Evolutionary conservation across 1,284 basidiomycete species (phyloP), one percentile per base, ranked within the genome.

Genomic region (Sporisorium scitamineum): DNA sequence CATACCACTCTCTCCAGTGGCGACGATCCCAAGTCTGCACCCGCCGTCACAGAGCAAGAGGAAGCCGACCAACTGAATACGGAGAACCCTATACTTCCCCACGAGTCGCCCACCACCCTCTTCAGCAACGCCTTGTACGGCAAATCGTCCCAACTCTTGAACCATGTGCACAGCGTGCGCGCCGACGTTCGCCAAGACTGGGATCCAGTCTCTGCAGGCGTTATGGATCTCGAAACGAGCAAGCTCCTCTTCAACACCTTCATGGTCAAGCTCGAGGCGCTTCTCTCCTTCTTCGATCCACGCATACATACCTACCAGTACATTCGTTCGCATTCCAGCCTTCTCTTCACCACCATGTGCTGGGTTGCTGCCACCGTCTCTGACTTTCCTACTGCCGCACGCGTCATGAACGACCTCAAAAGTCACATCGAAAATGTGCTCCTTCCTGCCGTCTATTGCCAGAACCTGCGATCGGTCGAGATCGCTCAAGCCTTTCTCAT

Each of bases 401-500:
- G 64, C 26, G 31, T 67, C 42, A 60, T 62, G 60, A 47, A 37
- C 32, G 60, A 61, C 16, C 70, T 72, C 60, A 72, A 72, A 37
- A 24, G 24, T 16, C 72, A 75, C 47, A 66, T 75, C 53, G 67
- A 75, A 54, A 61, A 58, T 16, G 61, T 71, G 6, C 59, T 75
- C 5, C 64, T 75, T 7, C 72, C 72, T 5, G 68, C 68, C 50
- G 66, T 75, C 54, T 67, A 70, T 14, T 63, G 62, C 42, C 72
- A 75, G 29, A 70, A 71, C 41, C 51, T 75, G 53, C 67, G 69
- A 37, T 75, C 72, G n/a, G 68, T 75, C 24, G 72, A 75, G 29
- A 66, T 75, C 42, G 72, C 63, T 9, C 72, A 75, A 48, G 72
- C 54, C 18, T 66, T 75, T 31, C 59, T 70, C 45, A 75, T 75